Percentiles rank a stretch among this genome's conserved stretches.
These are phyloP conservation scores for Bauhinia variegata DNA, from an alignment of 306 rosid species.

Conservation along the genomic window DNA sequence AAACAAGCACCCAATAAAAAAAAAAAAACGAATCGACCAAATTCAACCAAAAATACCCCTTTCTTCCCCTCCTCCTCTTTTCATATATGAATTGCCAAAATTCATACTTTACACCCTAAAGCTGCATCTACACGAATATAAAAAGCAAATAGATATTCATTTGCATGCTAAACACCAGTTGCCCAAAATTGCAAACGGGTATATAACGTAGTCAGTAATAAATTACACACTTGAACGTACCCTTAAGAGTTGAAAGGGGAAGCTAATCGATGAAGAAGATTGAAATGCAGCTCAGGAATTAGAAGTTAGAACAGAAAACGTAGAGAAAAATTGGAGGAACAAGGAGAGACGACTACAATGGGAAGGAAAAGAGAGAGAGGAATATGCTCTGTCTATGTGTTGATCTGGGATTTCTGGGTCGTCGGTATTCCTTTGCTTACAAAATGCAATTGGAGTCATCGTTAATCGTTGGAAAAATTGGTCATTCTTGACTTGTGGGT, in stretches of 20 bases:
- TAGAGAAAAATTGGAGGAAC: not conserved
- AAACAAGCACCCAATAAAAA: constrained; percentile 5
- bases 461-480: too few species aligned
- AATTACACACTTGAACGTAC: not conserved
- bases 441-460: too few species aligned
- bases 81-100: not conserved
- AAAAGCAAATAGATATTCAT: too few species aligned
- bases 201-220: too few species aligned
- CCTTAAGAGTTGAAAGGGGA: not conserved
- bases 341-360: too few species aligned
- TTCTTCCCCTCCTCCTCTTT: not conserved
- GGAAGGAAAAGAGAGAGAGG: constrained; percentile 1
- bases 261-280: not conserved
- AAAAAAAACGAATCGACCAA: not conserved
- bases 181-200: not conserved
- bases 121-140: not conserved
- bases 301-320: not conserved
- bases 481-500: too few species aligned
- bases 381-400: not conserved
- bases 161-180: too few species aligned
- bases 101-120: not conserved
- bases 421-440: too few species aligned
- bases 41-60: constrained; percentile 21
- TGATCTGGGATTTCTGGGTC: too few species aligned
- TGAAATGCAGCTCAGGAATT: not conserved